Evolutionary conservation across 2,329 filamentous ascomycete genomes (phyloP).

Genomic region (Aspergillus hortae): DNA sequence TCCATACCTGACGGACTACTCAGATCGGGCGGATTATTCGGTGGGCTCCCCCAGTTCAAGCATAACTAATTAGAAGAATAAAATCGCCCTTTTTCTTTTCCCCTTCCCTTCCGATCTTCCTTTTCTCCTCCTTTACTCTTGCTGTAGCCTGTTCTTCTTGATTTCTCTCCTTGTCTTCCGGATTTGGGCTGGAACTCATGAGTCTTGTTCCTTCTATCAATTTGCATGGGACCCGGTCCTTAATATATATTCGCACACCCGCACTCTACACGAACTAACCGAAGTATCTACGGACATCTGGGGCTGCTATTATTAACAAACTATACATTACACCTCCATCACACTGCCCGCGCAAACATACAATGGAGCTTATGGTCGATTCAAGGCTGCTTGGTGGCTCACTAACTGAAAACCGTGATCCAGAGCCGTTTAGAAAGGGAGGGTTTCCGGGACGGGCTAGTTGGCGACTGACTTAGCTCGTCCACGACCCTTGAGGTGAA

Average conservation of each 20-base stretch:
- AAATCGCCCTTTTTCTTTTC: constrained; percentile 6
- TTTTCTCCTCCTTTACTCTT: neutral
- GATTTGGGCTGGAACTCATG: neutral
- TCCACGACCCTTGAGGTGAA: neutral
- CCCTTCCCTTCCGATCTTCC: constrained; percentile 3
- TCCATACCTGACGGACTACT: constrained; percentile 14
- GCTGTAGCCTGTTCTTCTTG: neutral
- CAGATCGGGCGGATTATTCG: constrained; percentile 17
- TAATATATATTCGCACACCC: too few relatives aligned
- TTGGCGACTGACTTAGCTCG: neutral
- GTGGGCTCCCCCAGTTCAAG: constrained; percentile 8
- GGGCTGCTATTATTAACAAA: too few relatives aligned
- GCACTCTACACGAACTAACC: too few relatives aligned
- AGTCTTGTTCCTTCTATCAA: neutral
- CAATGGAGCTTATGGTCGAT: neutral
- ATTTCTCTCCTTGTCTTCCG: neutral
- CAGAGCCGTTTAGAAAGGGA: too few relatives aligned
- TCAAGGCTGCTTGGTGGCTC: neutral
- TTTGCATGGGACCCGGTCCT: neutral
- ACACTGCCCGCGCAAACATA: too few relatives aligned
- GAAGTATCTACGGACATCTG: too few relatives aligned
- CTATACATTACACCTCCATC: too few relatives aligned
- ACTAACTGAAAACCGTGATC: too few relatives aligned
- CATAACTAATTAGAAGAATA: constrained; percentile 13
- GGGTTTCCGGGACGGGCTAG: neutral